These are phyloP conservation scores for Micromonas pusilla DNA, from an alignment of 139 green algal species.

Conservation along the genomic window DNA sequence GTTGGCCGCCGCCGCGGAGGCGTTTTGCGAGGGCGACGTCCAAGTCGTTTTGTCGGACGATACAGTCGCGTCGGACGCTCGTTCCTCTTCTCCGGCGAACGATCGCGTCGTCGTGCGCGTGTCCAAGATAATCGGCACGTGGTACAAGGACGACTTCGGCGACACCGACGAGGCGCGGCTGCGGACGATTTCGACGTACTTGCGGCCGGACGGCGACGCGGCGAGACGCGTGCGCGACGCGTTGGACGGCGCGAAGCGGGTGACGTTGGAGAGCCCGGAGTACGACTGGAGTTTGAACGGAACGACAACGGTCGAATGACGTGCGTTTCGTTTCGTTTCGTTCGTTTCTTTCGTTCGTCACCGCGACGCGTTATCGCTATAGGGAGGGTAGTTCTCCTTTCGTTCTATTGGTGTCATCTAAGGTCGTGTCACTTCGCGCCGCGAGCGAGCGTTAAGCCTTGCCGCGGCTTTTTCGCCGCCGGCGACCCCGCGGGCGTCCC, in stretches of 20 bases:
- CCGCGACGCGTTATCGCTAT: neutral
- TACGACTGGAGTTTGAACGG: slow-evolving; percentile 15
- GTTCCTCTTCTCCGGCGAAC: too few relatives aligned
- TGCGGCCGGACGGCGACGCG: slow-evolving; percentile 10
- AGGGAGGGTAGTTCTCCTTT: too few relatives aligned
- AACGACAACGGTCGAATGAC: neutral
- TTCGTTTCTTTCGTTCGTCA: slow-evolving; percentile 23
- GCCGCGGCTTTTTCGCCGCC: too few relatives aligned
- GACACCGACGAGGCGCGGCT: slow-evolving; percentile 27
- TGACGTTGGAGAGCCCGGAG: neutral
- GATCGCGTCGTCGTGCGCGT: too few relatives aligned
- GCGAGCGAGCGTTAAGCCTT: too few relatives aligned
- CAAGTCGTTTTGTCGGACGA: neutral
- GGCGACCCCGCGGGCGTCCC: too few relatives aligned
- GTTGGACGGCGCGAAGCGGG: neutral
- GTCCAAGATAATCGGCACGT: slow-evolving; percentile 30
- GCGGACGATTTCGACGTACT: slow-evolving; percentile 20
- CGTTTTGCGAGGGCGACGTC: slow-evolving; percentile 20
- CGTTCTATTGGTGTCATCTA: too few relatives aligned
- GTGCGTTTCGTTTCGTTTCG: neutral
- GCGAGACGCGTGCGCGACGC: neutral
- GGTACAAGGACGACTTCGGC: slow-evolving; percentile 40
- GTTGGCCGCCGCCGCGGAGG: slow-evolving; percentile 6
- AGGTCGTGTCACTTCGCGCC: too few relatives aligned
- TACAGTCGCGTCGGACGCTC: too few relatives aligned